Evolutionary conservation across 192 early-diverging fungal genomes (phyloP).

Genomic region (Tieghemiomyces parasiticus): DNA sequence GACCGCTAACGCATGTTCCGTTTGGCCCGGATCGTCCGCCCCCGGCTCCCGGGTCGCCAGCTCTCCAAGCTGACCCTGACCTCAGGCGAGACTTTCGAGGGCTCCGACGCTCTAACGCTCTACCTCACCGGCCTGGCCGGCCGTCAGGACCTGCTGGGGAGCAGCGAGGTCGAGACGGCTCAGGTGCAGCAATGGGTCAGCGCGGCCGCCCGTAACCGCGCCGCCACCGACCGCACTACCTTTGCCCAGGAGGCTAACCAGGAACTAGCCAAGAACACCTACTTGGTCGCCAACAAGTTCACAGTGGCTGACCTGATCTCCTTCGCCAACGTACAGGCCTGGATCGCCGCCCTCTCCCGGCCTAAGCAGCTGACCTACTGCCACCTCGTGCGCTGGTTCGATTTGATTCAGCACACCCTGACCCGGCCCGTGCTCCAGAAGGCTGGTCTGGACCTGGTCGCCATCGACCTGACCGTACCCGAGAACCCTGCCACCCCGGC

Average conservation of each 20-base stretch:
- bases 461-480: conserved; percentile 37
- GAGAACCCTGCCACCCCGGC: conserved; percentile 25
- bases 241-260: conserved; percentile 34
- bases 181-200: conserved; percentile 8
- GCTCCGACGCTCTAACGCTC: conserved; percentile 1
- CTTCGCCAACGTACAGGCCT: conserved; percentile 48
- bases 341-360: conserved; percentile 29
- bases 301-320: conserved; percentile 48
- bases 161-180: neutral
- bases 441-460: conserved; percentile 28
- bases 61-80: neutral
- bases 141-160: neutral
- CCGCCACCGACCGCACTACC: neutral
- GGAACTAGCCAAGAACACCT: conserved; percentile 46
- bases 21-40: too few species aligned
- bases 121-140: neutral
- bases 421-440: conserved; percentile 22
- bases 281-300: conserved; percentile 44
- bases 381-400: conserved; percentile 62
- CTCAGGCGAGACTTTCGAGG: neutral
- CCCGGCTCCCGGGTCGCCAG: neutral
- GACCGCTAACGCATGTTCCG: too few species aligned
- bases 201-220: neutral
- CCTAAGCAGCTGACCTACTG: conserved; percentile 40
- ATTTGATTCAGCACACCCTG: conserved; percentile 57